phyloP scores from a whole-genome alignment of 495 filamentous ascomycete species.

The Trichoderma erinaceum region DNA sequence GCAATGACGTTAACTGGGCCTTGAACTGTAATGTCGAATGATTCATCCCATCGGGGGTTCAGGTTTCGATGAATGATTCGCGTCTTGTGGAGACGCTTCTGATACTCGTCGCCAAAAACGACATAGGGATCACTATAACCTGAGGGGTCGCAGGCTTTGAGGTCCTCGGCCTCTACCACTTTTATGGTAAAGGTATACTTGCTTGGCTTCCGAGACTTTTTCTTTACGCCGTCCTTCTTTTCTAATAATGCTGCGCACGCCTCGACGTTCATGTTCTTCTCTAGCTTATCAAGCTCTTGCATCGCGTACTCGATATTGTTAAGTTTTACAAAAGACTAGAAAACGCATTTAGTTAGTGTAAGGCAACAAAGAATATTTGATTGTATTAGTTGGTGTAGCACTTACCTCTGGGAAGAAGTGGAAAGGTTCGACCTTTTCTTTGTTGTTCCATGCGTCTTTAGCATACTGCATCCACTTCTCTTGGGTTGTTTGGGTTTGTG shows the following conservation, averaged over 20 bases:
- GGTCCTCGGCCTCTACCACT: constrained; percentile 95
- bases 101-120: constrained; percentile 93
- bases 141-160: constrained; percentile 94
- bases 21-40: constrained; percentile 88
- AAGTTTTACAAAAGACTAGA: constrained; percentile 88
- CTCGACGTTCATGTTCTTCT: constrained; percentile 88
- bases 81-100: constrained; percentile 94
- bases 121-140: constrained; percentile 96
- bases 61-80: constrained; percentile 85
- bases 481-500: constrained; percentile 70
- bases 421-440: constrained; percentile 94
- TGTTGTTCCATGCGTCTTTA: constrained; percentile 89
- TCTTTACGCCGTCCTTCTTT: constrained; percentile 47
- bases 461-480: constrained; percentile 87
- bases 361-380: not conserved
- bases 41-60: constrained; percentile 97
- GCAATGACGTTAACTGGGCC: constrained; percentile 91
- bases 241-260: constrained; percentile 78
- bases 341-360: constrained; percentile 20
- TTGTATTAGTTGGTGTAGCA: constrained; percentile 12
- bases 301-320: constrained; percentile 96
- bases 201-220: constrained; percentile 50
- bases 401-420: constrained; percentile 91
- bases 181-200: constrained; percentile 99
- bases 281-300: constrained; percentile 81